These are phyloP conservation scores for Starmerella stigmatis DNA, from an alignment of 805 yeast genomes.

Conservation along the genomic window DNA sequence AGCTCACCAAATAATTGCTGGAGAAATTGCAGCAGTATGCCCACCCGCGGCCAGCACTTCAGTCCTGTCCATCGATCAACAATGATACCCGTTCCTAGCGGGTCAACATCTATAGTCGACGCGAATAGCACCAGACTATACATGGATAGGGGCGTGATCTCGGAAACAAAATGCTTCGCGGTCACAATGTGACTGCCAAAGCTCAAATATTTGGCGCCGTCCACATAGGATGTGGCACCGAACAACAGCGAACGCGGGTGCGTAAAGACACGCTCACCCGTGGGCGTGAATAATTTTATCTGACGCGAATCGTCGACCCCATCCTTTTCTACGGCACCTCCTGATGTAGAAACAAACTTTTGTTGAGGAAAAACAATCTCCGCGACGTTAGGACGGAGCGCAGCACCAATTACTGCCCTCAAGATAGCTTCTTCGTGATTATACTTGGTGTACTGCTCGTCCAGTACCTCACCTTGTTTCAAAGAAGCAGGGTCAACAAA, in stretches of 20 bases:
- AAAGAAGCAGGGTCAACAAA: slow-evolving; percentile 43
- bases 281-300: slow-evolving; percentile 63
- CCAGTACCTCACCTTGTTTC: neutral
- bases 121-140: slow-evolving; percentile 72
- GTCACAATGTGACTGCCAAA: slow-evolving; percentile 53
- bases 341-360: slow-evolving; percentile 53
- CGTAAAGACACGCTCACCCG: slow-evolving; percentile 61
- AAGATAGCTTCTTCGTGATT: slow-evolving; percentile 49
- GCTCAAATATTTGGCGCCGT: slow-evolving; percentile 42
- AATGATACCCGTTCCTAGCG: slow-evolving; percentile 67
- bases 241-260: slow-evolving; percentile 82
- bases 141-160: slow-evolving; percentile 68
- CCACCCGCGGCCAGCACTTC: slow-evolving; percentile 89
- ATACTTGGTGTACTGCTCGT: slow-evolving; percentile 26
- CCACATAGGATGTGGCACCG: slow-evolving; percentile 35
- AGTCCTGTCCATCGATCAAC: slow-evolving; percentile 85
- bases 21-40: slow-evolving; percentile 66
- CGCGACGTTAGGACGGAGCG: slow-evolving; percentile 75
- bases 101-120: slow-evolving; percentile 43
- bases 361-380: slow-evolving; percentile 75
- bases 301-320: slow-evolving; percentile 71
- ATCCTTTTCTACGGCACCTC: slow-evolving; percentile 59
- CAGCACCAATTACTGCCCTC: slow-evolving; percentile 62
- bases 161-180: slow-evolving; percentile 57
- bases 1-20: slow-evolving; percentile 56